Evolutionary conservation across 2,329 filamentous ascomycete species (phyloP).

Genomic region (Fusarium pseudonygamai): DNA sequence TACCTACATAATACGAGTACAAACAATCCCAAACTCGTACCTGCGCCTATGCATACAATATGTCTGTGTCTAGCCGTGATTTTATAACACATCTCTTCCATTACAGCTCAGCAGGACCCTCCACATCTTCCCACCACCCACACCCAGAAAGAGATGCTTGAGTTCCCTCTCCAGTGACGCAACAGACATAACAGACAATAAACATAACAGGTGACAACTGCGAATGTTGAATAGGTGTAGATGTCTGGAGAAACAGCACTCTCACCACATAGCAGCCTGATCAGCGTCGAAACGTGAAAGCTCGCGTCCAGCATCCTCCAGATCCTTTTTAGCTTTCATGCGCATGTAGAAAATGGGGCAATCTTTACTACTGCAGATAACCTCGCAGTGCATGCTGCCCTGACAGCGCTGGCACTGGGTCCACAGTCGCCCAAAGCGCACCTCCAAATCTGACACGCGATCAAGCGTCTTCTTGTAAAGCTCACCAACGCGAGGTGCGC

Average conservation of each 20-base stretch:
- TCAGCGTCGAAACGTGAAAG: constrained; percentile 89
- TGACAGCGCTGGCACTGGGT: constrained; percentile 98
- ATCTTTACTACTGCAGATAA: constrained; percentile 95
- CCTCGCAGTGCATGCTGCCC: constrained; percentile 97
- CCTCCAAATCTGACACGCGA: constrained; percentile 90
- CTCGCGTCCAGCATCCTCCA: constrained; percentile 94
- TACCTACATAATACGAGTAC: constrained; percentile 39
- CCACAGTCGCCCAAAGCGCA: constrained; percentile 92
- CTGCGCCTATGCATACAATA: constrained; percentile 27
- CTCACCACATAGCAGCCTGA: constrained; percentile 70
- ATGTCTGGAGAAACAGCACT: not conserved
- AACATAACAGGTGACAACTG: not conserved
- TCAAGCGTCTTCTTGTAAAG: constrained; percentile 91
- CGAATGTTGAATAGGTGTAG: not conserved
- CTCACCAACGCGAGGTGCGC: constrained; percentile 85
- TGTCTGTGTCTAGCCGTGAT: constrained; percentile 11
- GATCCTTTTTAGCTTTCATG: constrained; percentile 99
- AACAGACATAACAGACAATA: not conserved
- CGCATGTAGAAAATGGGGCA: constrained; percentile 99
- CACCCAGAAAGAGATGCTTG: not conserved
- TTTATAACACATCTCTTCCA: constrained; percentile 17
- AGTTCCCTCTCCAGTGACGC: not conserved
- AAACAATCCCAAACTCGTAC: constrained; percentile 25
- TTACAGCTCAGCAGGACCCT: constrained; percentile 13
- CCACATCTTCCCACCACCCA: constrained; percentile 9